A percentile compares a stretch with the other conserved stretches of the same genome.
Evolutionary conservation across 139 green algal species (phyloP).

Genomic region (Micractinium sp.): DNA sequence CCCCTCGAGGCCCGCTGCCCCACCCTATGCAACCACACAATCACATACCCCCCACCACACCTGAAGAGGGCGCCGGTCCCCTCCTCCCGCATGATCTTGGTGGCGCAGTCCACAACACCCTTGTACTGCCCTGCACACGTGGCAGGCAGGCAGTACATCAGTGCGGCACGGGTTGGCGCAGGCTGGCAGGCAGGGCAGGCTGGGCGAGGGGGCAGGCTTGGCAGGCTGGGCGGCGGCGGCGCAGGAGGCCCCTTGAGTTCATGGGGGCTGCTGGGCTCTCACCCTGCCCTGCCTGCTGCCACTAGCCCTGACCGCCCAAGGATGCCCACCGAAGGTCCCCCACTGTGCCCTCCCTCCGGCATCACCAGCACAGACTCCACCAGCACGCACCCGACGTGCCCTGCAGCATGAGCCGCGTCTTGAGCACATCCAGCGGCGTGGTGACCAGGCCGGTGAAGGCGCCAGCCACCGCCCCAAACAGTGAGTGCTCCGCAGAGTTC

Average conservation of each 20-base stretch:
- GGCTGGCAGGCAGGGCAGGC: no score
- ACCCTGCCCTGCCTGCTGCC: no score
- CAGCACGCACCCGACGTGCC: constrained; percentile 29
- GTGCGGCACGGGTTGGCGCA: no score
- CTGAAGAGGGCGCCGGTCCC: constrained; percentile 83
- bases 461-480: constrained; percentile 81
- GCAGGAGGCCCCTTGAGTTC: no score
- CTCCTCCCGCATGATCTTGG: constrained; percentile 83
- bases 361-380: not conserved
- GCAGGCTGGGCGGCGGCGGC: no score
- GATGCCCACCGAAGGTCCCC: not conserved
- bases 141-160: no score
- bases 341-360: no score
- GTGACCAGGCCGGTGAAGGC: constrained; percentile 87
- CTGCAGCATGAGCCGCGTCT: constrained; percentile 94
- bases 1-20: no score
- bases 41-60: not conserved
- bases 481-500: constrained; percentile 67
- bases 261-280: no score
- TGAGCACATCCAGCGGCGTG: constrained; percentile 94
- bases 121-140: constrained; percentile 55
- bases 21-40: no score
- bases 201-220: no score
- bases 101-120: constrained; percentile 63
- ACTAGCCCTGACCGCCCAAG: not conserved